Evolutionary conservation across 257 asterid species (phyloP), one percentile per base, ranked within the genome.

Genomic region (Plantago elongata): DNA sequence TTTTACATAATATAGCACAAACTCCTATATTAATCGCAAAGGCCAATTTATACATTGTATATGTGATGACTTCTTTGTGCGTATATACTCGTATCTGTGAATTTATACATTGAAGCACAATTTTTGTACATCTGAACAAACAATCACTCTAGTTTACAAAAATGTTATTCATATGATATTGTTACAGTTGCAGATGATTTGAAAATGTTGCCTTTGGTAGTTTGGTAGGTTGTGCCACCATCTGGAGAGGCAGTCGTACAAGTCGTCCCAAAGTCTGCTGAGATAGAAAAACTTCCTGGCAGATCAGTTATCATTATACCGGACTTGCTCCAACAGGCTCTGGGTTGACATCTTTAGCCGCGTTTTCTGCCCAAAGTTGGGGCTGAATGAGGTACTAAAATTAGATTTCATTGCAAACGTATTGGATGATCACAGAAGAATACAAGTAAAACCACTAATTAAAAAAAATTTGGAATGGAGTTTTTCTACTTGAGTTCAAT

Each of bases 321-420:
- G 99, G 87, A 29, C 81, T 69, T 69, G 96, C 87, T 69, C 84
- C 89, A 5, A 27, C 70, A 11, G 99, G 84, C 74, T 83, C 97
- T 0, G 88, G 79, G 27, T 89, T 61, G 97, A 93, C 78, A 83
- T 89, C 27, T 65, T 45, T 55, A 86, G 94, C 69, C 95, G 96
- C 5, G 85, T 76, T 76, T 93, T 89, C 79, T 75, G 82, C 77
- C 99, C 99, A 13, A 89, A 86, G 54, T 29, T 81, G 9, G 95
- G 97, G 55, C 0, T 87, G 11, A 54, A 74, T 43, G 99, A 93
- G 96, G 96, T 87, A 76, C 9, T 60, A 9, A 12, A 8, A 22
- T 2, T 22, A 22, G 27, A 22, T 22, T 22, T 22, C 27, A 22
- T 46, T 46, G 51, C 51, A 11, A 15, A 46, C 12, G 27, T 22